Base-by-base conservation (phyloP, 805 yeast species). In the Saccharomycopsis sp. region DNA sequence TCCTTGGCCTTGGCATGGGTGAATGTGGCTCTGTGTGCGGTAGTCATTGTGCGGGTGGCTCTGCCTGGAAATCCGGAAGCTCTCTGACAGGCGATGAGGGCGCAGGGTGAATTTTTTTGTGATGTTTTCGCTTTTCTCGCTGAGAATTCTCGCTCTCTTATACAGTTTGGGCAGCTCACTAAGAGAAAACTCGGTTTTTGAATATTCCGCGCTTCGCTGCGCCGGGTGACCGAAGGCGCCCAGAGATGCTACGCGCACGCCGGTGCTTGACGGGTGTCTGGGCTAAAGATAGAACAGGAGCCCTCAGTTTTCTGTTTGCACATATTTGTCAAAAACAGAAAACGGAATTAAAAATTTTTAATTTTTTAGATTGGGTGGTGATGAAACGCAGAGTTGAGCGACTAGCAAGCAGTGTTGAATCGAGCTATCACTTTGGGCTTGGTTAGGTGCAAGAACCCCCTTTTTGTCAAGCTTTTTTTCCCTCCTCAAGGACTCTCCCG, bases 11-110 rank as follows among this genome's bases (percentile, higher is more conserved):
- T 58, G 3, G 63, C 63, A 16, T 59, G 62, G 14, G 58, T 54
- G 40, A 58, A 59, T 1, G 63, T 61, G 0, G 60, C 62, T 50
- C 63, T 56, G 24, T 61, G 63, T 21, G 63, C 63, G 14, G 63
- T 61, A 15, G 63, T 61, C 63, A 61, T 61, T 9, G 5, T 29
- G 9, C 37, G 5, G 9, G 5, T 5, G 5, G 12, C 37, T 29
- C 12, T 29, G 9, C 12, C 37, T 29, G 37, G n/a, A n/a, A n/a
- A n/a, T n/a, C n/a, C n/a, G n/a, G n/a, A n/a, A n/a, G n/a, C n/a
- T n/a, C n/a, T n/a, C n/a, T 29, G 37, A 29, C 37, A 29, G 37
- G 37, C 37, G 37, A 29, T 29, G 37, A 29, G 37, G 5, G 12
- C 37, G 5, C 37, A 29, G 9, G 12, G 9, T 29, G 12, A 29